Conservation (phyloP, 805 yeast genomes). For the Teunomyces funiuensis region DNA sequence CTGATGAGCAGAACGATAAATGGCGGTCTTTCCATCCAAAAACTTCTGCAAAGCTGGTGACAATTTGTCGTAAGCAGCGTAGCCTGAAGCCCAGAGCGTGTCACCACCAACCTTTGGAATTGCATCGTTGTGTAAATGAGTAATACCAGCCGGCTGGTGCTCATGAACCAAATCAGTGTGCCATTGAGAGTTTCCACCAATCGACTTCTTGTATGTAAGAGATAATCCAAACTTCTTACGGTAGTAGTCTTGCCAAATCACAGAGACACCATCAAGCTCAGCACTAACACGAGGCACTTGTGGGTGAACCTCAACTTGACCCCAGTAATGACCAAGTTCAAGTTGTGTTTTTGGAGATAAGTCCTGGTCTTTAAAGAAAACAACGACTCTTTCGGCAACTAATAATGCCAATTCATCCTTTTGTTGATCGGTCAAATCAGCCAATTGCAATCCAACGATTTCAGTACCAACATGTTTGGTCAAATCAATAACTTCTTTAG, state of each 20-base stretch:
- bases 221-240: slow-evolving; percentile 24
- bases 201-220: slow-evolving; percentile 28
- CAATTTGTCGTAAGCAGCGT: slow-evolving; percentile 56
- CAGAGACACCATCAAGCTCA: slow-evolving; percentile 29
- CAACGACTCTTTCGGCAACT: slow-evolving; percentile 31
- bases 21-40: slow-evolving; percentile 53
- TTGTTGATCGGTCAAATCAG: slow-evolving; percentile 27
- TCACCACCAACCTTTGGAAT: slow-evolving; percentile 51
- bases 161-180: slow-evolving; percentile 40
- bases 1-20: slow-evolving; percentile 41
- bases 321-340: slow-evolving; percentile 30
- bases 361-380: slow-evolving; percentile 31
- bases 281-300: slow-evolving; percentile 31
- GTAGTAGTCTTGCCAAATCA: slow-evolving; percentile 33
- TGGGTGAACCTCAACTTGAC: slow-evolving; percentile 28
- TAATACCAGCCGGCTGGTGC: slow-evolving; percentile 36
- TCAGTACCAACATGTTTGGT: slow-evolving; percentile 33
- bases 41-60: slow-evolving; percentile 51
- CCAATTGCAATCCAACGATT: slow-evolving; percentile 30
- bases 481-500: slow-evolving; percentile 27
- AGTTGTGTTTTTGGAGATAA: slow-evolving; percentile 30
- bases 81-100: slow-evolving; percentile 56
- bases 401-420: slow-evolving; percentile 32
- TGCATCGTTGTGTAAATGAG: slow-evolving; percentile 38
- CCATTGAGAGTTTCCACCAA: slow-evolving; percentile 29